Conservation (phyloP, 1,284 basidiomycete genomes). For the Blastosporella zonata region DNA sequence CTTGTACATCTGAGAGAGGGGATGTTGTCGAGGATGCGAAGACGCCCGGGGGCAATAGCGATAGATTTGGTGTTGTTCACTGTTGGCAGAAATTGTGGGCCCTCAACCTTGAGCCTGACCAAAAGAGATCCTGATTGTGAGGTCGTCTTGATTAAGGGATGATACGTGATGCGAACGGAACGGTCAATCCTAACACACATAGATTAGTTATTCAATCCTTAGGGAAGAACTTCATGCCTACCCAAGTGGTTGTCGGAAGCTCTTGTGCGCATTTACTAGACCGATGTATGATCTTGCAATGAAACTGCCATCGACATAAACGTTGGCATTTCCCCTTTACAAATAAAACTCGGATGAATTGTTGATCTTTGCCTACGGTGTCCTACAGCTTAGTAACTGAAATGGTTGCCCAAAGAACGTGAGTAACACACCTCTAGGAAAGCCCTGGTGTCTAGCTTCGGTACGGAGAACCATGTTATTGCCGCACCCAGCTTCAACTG, state of each 20-base stretch:
- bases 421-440: too few relatives aligned
- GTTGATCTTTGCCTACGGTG: too few relatives aligned
- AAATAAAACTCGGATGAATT: too few relatives aligned
- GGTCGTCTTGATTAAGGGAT: background rate
- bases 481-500: too few relatives aligned
- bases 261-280: background rate
- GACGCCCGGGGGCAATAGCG: background rate
- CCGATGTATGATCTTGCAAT: background rate
- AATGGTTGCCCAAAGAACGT: too few relatives aligned
- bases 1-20: background rate
- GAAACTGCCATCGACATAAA: background rate
- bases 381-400: too few relatives aligned
- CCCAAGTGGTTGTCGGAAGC: background rate
- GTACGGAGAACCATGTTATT: too few relatives aligned
- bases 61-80: constrained; percentile 2
- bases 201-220: background rate
- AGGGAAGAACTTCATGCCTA: background rate
- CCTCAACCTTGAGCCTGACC: background rate
- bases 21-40: constrained; percentile 1
- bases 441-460: too few relatives aligned
- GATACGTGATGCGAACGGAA: background rate
- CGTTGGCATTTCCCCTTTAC: background rate
- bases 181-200: background rate
- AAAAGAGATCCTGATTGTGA: background rate
- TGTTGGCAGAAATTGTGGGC: background rate